Percentiles rank a stretch among this genome's conserved stretches.
Conservation (phyloP, 2,329 filamentous ascomycete species). For the Microsporum ferrugineum region DNA sequence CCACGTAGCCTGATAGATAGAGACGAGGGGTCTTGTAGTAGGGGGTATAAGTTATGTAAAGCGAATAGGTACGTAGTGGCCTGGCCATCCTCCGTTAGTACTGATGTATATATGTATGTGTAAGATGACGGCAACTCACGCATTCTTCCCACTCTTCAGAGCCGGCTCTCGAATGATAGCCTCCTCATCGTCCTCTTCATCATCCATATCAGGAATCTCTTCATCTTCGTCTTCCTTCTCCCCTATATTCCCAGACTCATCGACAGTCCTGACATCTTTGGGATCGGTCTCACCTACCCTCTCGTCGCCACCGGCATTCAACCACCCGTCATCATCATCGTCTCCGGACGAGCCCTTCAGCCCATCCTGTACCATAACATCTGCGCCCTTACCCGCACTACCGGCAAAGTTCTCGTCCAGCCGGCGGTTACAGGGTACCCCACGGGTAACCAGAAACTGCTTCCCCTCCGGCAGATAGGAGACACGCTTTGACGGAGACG, state of each 20-base stretch:
- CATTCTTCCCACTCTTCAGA: conserved; percentile 38
- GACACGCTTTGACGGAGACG: conserved; percentile 65
- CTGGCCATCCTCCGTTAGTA: conserved; percentile 35
- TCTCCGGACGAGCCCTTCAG: conserved; percentile 41
- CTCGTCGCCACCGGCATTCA: conserved; percentile 75
- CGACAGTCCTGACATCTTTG: conserved; percentile 73
- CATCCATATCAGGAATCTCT: conserved; percentile 97
- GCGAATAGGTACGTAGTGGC: conserved; percentile 81
- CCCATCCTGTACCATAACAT: conserved; percentile 72
- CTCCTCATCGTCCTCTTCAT: conserved; percentile 86
- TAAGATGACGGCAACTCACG: conserved; percentile 35
- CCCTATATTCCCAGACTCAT: conserved; percentile 76
- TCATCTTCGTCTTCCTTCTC: conserved; percentile 60
- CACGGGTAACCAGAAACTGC: conserved; percentile 89
- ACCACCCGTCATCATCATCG: conserved; percentile 65
- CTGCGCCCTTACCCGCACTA: conserved; percentile 64
- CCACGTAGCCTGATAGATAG: conserved; percentile 82
- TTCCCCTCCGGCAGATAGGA: conserved; percentile 75
- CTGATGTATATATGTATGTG: background rate
- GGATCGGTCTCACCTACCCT: conserved; percentile 57
- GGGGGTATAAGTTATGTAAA: conserved; percentile 96
- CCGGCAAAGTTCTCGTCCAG: conserved; percentile 90
- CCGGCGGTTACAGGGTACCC: conserved; percentile 83
- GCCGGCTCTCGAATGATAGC: conserved; percentile 77
- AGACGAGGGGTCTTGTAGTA: conserved; percentile 94